Conservation (phyloP, 805 yeast species). For the Metschnikowia baotianmanensis region DNA sequence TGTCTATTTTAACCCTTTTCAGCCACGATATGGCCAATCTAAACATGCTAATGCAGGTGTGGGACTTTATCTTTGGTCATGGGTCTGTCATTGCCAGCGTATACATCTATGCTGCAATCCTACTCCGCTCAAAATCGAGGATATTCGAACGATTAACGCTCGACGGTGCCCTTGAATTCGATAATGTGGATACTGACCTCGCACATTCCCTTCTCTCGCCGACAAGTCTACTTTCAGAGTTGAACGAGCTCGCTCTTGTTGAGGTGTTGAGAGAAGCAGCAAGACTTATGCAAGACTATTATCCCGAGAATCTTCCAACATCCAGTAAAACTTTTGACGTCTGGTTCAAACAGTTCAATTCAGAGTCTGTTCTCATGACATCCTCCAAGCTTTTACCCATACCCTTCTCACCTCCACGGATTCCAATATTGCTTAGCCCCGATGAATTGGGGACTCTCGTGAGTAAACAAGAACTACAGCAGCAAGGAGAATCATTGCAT, state of each 20-base stretch:
- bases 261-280: conserved; percentile 28
- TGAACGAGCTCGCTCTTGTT: conserved; percentile 28
- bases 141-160: conserved; percentile 32
- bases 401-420: not conserved
- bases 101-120: conserved; percentile 59
- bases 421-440: not conserved
- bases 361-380: conserved; percentile 32
- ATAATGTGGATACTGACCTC: conserved; percentile 29
- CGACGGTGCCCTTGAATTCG: conserved; percentile 8
- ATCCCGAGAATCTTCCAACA: conserved; percentile 22
- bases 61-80: conserved; percentile 65
- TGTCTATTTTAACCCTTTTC: conserved; percentile 74
- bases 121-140: conserved; percentile 44
- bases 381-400: conserved; percentile 23
- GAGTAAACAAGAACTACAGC: conserved; percentile 32
- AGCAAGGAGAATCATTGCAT: conserved; percentile 25
- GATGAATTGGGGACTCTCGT: conserved; percentile 16
- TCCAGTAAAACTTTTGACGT: conserved; percentile 24
- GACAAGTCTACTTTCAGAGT: conserved; percentile 23
- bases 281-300: conserved; percentile 24
- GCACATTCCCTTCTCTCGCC: conserved; percentile 39
- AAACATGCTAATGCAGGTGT: conserved; percentile 52
- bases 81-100: conserved; percentile 53
- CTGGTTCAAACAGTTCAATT: conserved; percentile 37
- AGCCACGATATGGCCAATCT: conserved; percentile 63